These are phyloP conservation scores for Pseudoneurospora amorphoporcata DNA, from an alignment of 495 filamentous ascomycete species.

Conservation along the genomic window DNA sequence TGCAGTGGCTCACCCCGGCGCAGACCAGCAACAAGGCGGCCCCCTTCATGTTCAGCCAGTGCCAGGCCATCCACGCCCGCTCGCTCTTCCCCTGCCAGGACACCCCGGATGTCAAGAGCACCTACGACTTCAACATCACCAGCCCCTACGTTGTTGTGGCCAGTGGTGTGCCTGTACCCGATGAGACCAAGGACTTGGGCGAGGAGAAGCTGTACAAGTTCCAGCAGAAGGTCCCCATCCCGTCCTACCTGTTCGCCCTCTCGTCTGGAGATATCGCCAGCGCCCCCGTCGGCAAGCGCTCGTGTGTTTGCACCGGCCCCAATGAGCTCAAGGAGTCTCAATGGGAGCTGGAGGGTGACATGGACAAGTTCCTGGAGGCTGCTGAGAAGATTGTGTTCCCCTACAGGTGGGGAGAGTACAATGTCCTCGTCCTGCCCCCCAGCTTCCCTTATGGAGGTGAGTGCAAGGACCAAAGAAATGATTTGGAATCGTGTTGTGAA, in stretches of 20 bases:
- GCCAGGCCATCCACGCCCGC: conserved; percentile 88
- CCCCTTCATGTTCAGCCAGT: conserved; percentile 97
- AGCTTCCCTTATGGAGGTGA: conserved; percentile 71
- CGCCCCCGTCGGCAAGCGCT: conserved; percentile 76
- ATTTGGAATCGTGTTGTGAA: background rate
- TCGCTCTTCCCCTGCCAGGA: conserved; percentile 96
- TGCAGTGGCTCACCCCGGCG: conserved; percentile 84
- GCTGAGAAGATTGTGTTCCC: conserved; percentile 83
- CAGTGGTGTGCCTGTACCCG: conserved; percentile 62
- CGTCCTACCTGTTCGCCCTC: conserved; percentile 85
- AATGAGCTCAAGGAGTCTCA: conserved; percentile 75
- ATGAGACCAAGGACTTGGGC: conserved; percentile 31
- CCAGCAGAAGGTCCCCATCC: conserved; percentile 81
- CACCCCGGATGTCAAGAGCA: conserved; percentile 89
- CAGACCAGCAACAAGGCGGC: conserved; percentile 90
- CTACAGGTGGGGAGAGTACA: conserved; percentile 91
- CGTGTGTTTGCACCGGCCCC: conserved; percentile 73
- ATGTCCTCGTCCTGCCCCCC: conserved; percentile 79
- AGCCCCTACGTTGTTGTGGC: conserved; percentile 83
- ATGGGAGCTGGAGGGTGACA: conserved; percentile 82
- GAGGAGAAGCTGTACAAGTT: conserved; percentile 64
- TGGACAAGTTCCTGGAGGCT: conserved; percentile 79
- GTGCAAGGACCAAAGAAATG: background rate
- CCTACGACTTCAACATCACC: conserved; percentile 76
- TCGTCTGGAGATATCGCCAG: conserved; percentile 81